Percentiles rank a stretch among this genome's conserved stretches.
phyloP scores from a whole-genome alignment of 345 rosid species.

The Eucalyptus polybractea region DNA sequence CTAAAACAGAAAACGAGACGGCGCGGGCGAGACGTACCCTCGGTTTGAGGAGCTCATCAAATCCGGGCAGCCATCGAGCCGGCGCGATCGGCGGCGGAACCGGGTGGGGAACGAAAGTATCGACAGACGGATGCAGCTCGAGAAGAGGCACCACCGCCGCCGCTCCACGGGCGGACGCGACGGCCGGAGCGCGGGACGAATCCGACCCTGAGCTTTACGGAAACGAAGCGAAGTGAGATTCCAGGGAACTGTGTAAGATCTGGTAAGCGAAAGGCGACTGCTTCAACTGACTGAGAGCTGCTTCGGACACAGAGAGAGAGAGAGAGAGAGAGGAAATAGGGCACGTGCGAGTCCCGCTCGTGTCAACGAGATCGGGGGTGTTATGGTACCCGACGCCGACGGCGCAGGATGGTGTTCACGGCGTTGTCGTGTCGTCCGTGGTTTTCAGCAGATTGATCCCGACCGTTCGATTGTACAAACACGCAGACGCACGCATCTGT shows the following conservation, averaged over 20 bases:
- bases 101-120: background rate
- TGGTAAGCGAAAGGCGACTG: background rate
- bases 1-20: background rate
- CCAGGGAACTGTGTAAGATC: background rate
- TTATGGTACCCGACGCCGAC: background rate
- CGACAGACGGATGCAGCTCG: background rate
- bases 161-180: background rate
- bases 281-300: background rate
- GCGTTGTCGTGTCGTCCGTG: background rate
- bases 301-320: background rate
- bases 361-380: background rate
- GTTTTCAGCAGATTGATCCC: background rate
- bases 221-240: background rate
- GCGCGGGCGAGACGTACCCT: background rate
- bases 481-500: too few species aligned
- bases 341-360: background rate
- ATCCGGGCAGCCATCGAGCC: background rate
- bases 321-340: background rate
- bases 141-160: background rate
- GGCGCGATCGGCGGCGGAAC: background rate
- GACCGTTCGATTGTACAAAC: background rate
- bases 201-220: background rate
- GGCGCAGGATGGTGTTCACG: background rate
- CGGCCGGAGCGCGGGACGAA: background rate
- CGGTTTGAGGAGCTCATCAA: background rate